These are phyloP conservation scores for Coemansia sp. DNA, from an alignment of 192 early-diverging fungal species.

Conservation along the genomic window DNA sequence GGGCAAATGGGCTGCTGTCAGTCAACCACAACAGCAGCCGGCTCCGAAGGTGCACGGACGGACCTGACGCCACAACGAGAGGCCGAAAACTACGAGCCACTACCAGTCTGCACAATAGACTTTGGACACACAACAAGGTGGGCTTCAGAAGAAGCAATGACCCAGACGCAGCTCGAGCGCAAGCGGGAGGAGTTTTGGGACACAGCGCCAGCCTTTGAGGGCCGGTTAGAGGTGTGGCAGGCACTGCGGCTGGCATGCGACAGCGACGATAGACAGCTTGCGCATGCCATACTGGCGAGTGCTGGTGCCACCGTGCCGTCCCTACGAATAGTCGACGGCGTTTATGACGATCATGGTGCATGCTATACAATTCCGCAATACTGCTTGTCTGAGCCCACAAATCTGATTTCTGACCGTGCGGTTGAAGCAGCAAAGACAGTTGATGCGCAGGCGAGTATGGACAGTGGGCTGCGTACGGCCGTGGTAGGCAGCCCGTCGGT, in stretches of 20 bases:
- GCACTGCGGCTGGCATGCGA: conserved; percentile 64
- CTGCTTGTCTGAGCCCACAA: conserved; percentile 62
- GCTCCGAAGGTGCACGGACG: neutral
- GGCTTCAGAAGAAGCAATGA: conserved; percentile 14
- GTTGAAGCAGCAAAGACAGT: neutral
- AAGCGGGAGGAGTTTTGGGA: conserved; percentile 74
- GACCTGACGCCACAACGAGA: neutral
- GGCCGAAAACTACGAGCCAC: neutral
- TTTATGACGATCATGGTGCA: conserved; percentile 75
- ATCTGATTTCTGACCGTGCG: conserved; percentile 33
- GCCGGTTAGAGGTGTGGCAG: conserved; percentile 75
- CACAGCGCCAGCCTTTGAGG: conserved; percentile 69
- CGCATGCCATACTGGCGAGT: conserved; percentile 67
- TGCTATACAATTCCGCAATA: conserved; percentile 66
- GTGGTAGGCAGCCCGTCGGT: neutral
- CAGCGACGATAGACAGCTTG: conserved; percentile 52
- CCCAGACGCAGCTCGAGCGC: conserved; percentile 33
- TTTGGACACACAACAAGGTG: conserved; percentile 25
- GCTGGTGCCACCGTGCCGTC: conserved; percentile 69
- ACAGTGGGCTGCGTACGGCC: conserved; percentile 12
- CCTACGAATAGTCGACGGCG: conserved; percentile 70
- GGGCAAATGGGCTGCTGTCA: conserved; percentile 9
- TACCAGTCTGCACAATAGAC: conserved; percentile 11
- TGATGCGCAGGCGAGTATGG: conserved; percentile 12
- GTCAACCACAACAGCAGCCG: conserved; percentile 9